Evolutionary conservation across 176 grass and related monocot species (phyloP), one percentile per base, ranked within the genome.

Genomic region (Carex littledalei): DNA sequence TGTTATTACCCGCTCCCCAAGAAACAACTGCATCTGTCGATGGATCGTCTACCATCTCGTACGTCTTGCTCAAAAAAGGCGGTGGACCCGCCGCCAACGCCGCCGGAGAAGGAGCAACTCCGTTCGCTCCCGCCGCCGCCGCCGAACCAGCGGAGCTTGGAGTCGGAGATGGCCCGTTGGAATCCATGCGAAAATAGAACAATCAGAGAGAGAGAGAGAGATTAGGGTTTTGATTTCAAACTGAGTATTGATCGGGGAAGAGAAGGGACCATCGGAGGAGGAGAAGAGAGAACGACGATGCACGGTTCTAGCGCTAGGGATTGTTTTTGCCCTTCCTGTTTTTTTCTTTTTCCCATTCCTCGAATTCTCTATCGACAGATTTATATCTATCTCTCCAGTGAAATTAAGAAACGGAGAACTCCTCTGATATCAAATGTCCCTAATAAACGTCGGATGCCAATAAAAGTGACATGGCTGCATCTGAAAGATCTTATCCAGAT

Each of bases 11-110:
- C 6, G 84, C 70, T 0, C 94, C 94, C 94, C 94, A 97, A 0
- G 94, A 92, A 7, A 97, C 91, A 1, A 97, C 61, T 3, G 86
- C 86, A 65, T 97, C 91, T 1, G 94, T 97, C 15, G 84, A 64
- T 24, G 89, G 91, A 87, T 97, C 94, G 86, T 97, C 94, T 18
- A 97, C 94, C 94, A 97, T 92, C 66, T 97, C 94, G 84, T 97
- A 97, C 10, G 94, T 97, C 89, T 97, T 97, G 86, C 87, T 87
- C 22, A 97, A 88, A 83, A 97, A 97, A 5, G 94, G 94, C 15
- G 91, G 91, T 6, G 91, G 94, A 67, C 86, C 89, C 20, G 82
- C 67, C 32, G 62, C 77, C 31, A 58, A 35, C 0, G 58, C 67
- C 57, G 6, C 71, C 88, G 9, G 49, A 41, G n/a, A 83, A 54